Evolutionary conservation across 2,329 filamentous ascomycete species (phyloP).

Genomic region (Kalmusia sp.): DNA sequence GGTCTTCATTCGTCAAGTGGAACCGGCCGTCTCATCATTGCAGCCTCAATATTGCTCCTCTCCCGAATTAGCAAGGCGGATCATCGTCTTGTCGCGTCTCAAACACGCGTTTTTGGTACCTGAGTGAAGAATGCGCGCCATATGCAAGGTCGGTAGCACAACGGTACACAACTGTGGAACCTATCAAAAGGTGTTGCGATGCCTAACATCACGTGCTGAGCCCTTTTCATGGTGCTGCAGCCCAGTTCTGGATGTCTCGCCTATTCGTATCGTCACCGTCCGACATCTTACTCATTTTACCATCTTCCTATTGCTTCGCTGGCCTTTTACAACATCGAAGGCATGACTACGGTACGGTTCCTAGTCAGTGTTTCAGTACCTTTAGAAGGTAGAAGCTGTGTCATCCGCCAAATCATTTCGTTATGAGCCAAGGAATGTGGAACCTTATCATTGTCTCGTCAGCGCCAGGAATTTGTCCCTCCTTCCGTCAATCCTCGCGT

Average conservation of each 20-base stretch:
- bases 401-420: slow-evolving; percentile 6
- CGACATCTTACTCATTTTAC: not conserved
- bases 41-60: slow-evolving; percentile 17
- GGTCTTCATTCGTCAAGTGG: slow-evolving; percentile 25
- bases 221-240: not conserved
- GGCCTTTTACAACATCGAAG: not conserved
- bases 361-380: slow-evolving; percentile 27
- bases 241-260: not conserved
- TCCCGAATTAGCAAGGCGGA: slow-evolving; percentile 22
- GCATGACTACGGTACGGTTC: not conserved
- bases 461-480: slow-evolving; percentile 40
- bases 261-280: not conserved
- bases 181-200: slow-evolving; percentile 14
- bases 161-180: slow-evolving; percentile 9
- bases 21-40: slow-evolving; percentile 30
- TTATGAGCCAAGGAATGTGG: slow-evolving; percentile 33
- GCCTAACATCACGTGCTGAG: slow-evolving; percentile 14
- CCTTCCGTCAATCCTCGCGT: slow-evolving; percentile 12
- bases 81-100: slow-evolving; percentile 21
- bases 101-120: slow-evolving; percentile 33
- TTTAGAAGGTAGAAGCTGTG: slow-evolving; percentile 12
- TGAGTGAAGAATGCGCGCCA: slow-evolving; percentile 34
- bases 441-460: slow-evolving; percentile 28
- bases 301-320: slow-evolving; percentile 11
- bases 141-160: slow-evolving; percentile 41